Percentiles rank a stretch among this genome's conserved stretches.
phyloP scores from a whole-genome alignment of 225 moss, liverwort and hornwort genomes.

The Pseudoscleropodium purum region DNA sequence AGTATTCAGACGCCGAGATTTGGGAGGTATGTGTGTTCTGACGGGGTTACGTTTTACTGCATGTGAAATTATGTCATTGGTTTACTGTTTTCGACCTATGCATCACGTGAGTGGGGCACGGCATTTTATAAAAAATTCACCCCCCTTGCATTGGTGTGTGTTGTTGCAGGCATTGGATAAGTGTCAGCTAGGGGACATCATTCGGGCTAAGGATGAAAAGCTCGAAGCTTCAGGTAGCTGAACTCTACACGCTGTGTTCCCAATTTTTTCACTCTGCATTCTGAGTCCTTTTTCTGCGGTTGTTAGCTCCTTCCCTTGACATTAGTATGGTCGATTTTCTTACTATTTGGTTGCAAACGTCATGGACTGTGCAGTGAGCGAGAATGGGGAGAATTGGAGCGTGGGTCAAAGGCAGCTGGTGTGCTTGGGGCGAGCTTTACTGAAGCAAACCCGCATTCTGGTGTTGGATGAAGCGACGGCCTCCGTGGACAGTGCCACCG shows the following conservation, averaged over 20 bases:
- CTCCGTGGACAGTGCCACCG: constrained; percentile 43
- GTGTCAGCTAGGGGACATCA: constrained; percentile 60
- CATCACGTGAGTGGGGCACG: neutral
- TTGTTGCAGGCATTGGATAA: constrained; percentile 61
- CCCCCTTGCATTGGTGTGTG: neutral
- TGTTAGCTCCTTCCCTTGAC: neutral
- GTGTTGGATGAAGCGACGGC: constrained; percentile 45
- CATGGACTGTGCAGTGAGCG: constrained; percentile 8
- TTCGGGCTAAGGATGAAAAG: constrained; percentile 47
- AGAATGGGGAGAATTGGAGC: constrained; percentile 47
- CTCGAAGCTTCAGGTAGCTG: constrained; percentile 40
- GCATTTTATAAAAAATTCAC: neutral
- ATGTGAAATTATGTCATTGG: neutral
- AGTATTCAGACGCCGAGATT: constrained; percentile 25
- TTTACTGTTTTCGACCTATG: neutral
- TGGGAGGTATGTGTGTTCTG: neutral
- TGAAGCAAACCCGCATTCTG: constrained; percentile 32
- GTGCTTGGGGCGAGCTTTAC: constrained; percentile 36
- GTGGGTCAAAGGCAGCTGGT: constrained; percentile 40
- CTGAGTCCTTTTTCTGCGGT: neutral
- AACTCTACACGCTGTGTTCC: neutral
- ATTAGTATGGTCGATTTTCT: neutral
- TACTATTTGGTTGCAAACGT: neutral
- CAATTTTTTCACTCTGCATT: neutral
- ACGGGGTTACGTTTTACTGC: neutral